Evolutionary conservation across 2,329 filamentous ascomycete genomes (phyloP).

Genomic region (Daldinia eschscholtzii): DNA sequence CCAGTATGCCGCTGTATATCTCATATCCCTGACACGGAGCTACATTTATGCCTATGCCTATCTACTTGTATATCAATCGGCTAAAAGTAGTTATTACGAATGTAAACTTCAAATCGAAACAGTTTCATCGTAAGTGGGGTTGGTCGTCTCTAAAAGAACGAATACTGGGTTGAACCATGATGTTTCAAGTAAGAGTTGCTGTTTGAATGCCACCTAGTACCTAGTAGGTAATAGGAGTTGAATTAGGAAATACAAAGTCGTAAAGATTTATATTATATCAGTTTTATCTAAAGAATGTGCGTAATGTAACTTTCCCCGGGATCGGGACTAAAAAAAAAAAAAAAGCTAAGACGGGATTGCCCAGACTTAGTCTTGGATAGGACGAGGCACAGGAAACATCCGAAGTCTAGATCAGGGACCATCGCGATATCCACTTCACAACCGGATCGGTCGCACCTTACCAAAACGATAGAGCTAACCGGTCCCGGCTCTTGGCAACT

Average conservation of each 20-base stretch:
- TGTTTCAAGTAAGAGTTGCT: background rate
- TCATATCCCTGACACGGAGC: too few species aligned
- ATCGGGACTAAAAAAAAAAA: conserved; percentile 8
- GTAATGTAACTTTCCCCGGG: background rate
- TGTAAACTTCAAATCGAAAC: background rate
- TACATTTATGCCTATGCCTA: background rate
- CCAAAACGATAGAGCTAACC: background rate
- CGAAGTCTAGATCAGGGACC: background rate
- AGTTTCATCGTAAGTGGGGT: background rate
- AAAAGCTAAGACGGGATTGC: background rate
- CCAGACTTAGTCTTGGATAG: background rate
- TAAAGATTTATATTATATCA: background rate
- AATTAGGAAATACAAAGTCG: background rate
- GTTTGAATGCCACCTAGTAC: background rate
- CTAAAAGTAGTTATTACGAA: background rate
- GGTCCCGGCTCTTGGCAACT: conserved; percentile 1
- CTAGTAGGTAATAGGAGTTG: too few species aligned
- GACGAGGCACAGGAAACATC: background rate
- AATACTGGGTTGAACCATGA: background rate
- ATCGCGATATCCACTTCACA: background rate
- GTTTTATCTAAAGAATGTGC: background rate
- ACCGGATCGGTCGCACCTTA: conserved; percentile 5
- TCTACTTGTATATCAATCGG: background rate
- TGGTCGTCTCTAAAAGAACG: background rate
- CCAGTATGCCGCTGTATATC: too few species aligned